Percentiles rank a stretch among this genome's conserved stretches.
phyloP scores from a whole-genome alignment of 192 early-diverging fungal species.

The Gonapodya sp. region DNA sequence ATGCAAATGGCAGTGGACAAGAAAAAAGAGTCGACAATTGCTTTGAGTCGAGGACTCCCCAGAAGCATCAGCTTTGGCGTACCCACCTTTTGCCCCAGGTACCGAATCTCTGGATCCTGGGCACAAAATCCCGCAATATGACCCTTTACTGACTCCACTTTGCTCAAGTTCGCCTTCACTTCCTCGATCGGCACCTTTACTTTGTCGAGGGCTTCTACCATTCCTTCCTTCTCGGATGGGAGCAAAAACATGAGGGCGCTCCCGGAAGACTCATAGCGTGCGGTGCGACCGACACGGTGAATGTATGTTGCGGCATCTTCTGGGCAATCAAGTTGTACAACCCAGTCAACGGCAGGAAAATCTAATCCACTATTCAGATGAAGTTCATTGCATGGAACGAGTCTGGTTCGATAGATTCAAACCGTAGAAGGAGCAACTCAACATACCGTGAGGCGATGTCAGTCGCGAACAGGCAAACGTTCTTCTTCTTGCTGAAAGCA shows the following conservation, averaged over 20 bases:
- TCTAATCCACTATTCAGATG: conserved; percentile 63
- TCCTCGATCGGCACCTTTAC: conserved; percentile 82
- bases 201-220: conserved; percentile 57
- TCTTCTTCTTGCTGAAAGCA: conserved; percentile 67
- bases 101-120: conserved; percentile 89
- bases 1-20: no score
- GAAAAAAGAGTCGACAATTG: conserved; percentile 1
- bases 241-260: conserved; percentile 78
- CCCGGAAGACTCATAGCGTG: conserved; percentile 82
- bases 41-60: not conserved
- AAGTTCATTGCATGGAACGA: not conserved
- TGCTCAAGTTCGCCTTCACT: conserved; percentile 77
- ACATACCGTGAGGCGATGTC: conserved; percentile 84
- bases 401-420: not conserved
- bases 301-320: conserved; percentile 95
- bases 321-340: conserved; percentile 93
- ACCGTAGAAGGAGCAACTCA: not conserved
- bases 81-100: conserved; percentile 80
- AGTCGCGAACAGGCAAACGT: conserved; percentile 79
- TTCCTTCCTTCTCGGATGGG: conserved; percentile 78
- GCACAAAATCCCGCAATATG: conserved; percentile 88
- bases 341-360: conserved; percentile 98
- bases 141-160: conserved; percentile 65
- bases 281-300: conserved; percentile 96
- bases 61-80: not conserved